Percentiles rank a stretch among this genome's conserved stretches.
phyloP scores from a whole-genome alignment of 352 stramenopile genomes.

The Pythium monospermum region DNA sequence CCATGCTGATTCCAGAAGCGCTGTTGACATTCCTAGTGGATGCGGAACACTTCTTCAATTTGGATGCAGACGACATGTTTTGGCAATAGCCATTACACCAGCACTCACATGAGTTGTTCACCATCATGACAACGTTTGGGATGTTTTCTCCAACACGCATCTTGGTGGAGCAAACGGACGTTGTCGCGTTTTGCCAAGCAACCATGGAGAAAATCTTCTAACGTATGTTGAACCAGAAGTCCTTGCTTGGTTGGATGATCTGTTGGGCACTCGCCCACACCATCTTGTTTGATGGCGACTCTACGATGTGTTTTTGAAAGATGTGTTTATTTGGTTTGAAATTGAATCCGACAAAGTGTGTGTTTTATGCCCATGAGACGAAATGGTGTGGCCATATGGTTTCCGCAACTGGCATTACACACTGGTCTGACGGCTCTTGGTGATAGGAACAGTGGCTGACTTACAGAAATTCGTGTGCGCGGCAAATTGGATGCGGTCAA shows the following conservation, averaged over 20 bases:
- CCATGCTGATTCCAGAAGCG: slow-evolving; percentile 17
- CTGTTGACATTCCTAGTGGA: not conserved
- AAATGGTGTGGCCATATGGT: slow-evolving; percentile 16
- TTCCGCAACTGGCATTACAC: not conserved
- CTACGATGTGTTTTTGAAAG: slow-evolving; percentile 3
- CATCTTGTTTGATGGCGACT: not conserved
- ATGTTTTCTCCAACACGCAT: slow-evolving; percentile 17
- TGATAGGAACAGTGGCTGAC: slow-evolving; percentile 7
- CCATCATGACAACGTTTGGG: slow-evolving; percentile 17
- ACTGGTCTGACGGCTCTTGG: slow-evolving; percentile 9
- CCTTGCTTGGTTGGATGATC: slow-evolving; percentile 16
- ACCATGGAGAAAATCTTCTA: slow-evolving; percentile 16
- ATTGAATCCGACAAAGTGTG: slow-evolving; percentile 4
- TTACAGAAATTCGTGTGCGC: slow-evolving; percentile 18
- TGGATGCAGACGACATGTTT: slow-evolving; percentile 7
- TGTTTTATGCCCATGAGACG: not conserved
- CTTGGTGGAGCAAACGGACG: slow-evolving; percentile 20
- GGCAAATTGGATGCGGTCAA: slow-evolving; percentile 15
- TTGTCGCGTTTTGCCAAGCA: slow-evolving; percentile 8
- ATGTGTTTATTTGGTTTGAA: slow-evolving; percentile 10
- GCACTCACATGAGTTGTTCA: slow-evolving; percentile 13
- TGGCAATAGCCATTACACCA: slow-evolving; percentile 18
- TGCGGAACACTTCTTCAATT: not conserved
- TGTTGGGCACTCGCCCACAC: slow-evolving; percentile 4
- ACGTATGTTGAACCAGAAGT: slow-evolving; percentile 13